Evolutionary conservation across 768 basidiomycete species (phyloP), one percentile per base, ranked within the genome.

Genomic region (Kwoniella sp.): DNA sequence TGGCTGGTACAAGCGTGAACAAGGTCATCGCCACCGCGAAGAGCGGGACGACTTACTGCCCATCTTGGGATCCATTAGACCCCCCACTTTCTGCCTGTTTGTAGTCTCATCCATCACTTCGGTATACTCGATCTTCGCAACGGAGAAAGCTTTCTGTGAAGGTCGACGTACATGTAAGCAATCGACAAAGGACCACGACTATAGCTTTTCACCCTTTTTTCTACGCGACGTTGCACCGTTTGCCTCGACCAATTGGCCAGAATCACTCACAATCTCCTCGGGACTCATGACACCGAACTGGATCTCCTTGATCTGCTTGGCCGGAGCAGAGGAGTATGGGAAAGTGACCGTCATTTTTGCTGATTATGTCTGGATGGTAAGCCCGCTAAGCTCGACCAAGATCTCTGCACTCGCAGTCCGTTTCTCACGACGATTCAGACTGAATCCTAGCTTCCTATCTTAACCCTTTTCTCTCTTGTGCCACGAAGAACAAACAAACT

Each of bases 211-310:
- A n/a, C n/a, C n/a, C n/a, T n/a, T 45, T 45, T 45, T 45, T 45
- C 12, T n/a, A 11, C 11, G 41, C n/a, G 41, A 45, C 41, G 12
- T 11, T 11, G 41, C n/a, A n/a, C 41, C n/a, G 41, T 45, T 45
- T 11, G 41, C 41, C n/a, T n/a, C n/a, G n/a, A n/a, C n/a, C n/a
- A n/a, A n/a, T n/a, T n/a, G n/a, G 11, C 11, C 22, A 9, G 20
- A 52, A 52, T 41, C 25, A 86, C 89, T 79, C 78, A 97, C 93
- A 78, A 98, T 98, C 86, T 98, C 96, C 83, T 98, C 96, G 11
- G 96, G 96, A 34, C 93, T 94, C 74, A 99, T 88, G 74, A 99
- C 93, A 75, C 95, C 93, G 85, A 97, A 98, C 82, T 97, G 94
- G 68, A 98, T 94, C 84, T 97, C 94, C 84, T 89, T 90, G 75